These are phyloP conservation scores for Sporisorium exsertum DNA, from an alignment of 1,284 basidiomycete species.

Conservation along the genomic window DNA sequence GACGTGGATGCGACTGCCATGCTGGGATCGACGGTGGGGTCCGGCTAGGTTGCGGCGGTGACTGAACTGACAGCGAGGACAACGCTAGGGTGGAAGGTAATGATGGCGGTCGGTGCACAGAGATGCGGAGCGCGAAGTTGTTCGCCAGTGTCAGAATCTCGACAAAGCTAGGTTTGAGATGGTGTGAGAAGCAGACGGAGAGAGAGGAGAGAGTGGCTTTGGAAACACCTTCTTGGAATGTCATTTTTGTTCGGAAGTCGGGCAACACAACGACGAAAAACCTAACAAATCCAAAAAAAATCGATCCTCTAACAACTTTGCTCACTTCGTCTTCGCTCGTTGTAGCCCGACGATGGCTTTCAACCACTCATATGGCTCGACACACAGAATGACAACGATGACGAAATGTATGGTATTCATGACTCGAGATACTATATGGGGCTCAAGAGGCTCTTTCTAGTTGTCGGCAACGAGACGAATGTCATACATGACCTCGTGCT, in stretches of 20 bases:
- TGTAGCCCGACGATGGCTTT: no score
- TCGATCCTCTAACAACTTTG: not conserved
- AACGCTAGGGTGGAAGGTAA: not conserved
- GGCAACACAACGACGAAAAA: not conserved
- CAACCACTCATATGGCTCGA: not conserved
- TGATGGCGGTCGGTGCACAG: no score
- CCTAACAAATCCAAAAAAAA: constrained; percentile 5
- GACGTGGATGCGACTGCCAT: constrained; percentile 23
- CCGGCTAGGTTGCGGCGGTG: not conserved
- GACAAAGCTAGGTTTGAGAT: no score
- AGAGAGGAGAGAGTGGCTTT: not conserved
- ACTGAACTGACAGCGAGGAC: not conserved
- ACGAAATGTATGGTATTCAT: not conserved
- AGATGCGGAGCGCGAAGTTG: no score
- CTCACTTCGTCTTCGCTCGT: not conserved
- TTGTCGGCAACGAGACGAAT: constrained; percentile 55
- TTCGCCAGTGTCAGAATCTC: no score
- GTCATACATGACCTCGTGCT: constrained; percentile 60
- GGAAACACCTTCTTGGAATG: not conserved
- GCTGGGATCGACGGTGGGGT: not conserved
- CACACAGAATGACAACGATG: not conserved
- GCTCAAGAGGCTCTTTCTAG: not conserved
- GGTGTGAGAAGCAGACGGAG: not conserved
- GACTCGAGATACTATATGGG: no score
- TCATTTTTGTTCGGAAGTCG: constrained; percentile 11